phyloP scores from a whole-genome alignment of 495 filamentous ascomycete genomes.

The Staphylotrichum longicolle region DNA sequence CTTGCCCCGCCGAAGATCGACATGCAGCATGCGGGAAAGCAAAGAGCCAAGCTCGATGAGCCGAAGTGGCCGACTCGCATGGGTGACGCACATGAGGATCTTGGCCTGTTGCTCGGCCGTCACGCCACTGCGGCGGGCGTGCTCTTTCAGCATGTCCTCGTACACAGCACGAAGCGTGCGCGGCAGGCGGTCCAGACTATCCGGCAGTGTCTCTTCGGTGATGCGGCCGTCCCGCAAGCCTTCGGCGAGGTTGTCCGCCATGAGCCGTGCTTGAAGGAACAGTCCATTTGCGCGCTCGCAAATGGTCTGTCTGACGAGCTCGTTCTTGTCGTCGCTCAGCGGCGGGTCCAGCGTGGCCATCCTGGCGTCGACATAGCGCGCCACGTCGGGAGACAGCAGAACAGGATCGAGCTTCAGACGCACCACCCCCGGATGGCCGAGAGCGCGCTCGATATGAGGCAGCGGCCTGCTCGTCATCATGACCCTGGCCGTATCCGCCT shows the following conservation, averaged over 20 bases:
- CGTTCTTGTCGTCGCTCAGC: conserved; percentile 30
- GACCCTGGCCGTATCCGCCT: conserved; percentile 38
- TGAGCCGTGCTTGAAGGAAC: conserved; percentile 48
- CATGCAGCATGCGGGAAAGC: conserved; percentile 25
- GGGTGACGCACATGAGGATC: conserved; percentile 46
- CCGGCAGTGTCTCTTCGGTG: conserved; percentile 33
- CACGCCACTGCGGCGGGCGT: conserved; percentile 36
- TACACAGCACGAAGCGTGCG: conserved; percentile 36
- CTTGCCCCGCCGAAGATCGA: conserved; percentile 8
- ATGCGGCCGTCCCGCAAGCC: conserved; percentile 17
- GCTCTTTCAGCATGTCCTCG: conserved; percentile 39
- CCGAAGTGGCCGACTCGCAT: conserved; percentile 49
- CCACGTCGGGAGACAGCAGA: conserved; percentile 36
- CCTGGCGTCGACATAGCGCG: conserved; percentile 22
- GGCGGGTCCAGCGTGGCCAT: conserved; percentile 24
- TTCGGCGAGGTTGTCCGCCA: conserved; percentile 25
- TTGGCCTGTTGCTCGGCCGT: conserved; percentile 39
- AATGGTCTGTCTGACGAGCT: conserved; percentile 20
- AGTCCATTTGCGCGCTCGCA: conserved; percentile 27
- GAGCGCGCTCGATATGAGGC: conserved; percentile 26
- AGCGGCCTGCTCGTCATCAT: conserved; percentile 43
- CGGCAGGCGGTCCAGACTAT: conserved; percentile 32
- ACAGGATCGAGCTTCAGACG: conserved; percentile 37
- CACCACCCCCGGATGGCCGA: conserved; percentile 20
- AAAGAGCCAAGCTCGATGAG: conserved; percentile 46